phyloP scores from a whole-genome alignment of 169 alveolate species.

The Cryptosporidium canis region DNA sequence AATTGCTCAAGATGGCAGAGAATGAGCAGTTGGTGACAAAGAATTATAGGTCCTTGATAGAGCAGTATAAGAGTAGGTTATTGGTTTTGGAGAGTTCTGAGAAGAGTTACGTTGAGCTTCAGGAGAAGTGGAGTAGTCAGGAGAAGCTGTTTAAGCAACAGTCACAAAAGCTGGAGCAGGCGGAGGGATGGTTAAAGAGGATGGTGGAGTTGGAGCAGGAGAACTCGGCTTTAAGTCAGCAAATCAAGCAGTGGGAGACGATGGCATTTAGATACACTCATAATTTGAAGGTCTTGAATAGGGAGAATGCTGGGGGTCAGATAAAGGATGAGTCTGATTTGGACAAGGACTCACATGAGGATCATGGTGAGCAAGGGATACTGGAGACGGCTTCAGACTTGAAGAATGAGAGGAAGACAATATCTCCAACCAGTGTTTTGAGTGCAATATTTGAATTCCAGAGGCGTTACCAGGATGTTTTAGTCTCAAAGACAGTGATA shows the following conservation, averaged over 20 bases:
- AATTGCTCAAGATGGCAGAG: conserved; percentile 69
- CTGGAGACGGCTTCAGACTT: not conserved
- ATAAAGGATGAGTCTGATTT: conserved; percentile 4
- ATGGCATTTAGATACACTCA: conserved; percentile 67
- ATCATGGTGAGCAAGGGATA: not conserved
- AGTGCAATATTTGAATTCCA: conserved; percentile 72
- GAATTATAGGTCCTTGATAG: conserved; percentile 60
- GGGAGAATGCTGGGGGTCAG: not conserved
- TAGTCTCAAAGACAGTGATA: conserved; percentile 63
- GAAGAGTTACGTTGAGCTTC: conserved; percentile 34
- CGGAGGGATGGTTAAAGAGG: conserved; percentile 61
- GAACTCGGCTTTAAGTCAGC: conserved; percentile 30
- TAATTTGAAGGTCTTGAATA: conserved; percentile 34
- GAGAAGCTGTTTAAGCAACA: conserved; percentile 46
- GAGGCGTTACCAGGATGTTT: conserved; percentile 61
- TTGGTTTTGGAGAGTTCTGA: conserved; percentile 28
- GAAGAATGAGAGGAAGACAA: not conserved
- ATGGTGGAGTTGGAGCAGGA: conserved; percentile 61
- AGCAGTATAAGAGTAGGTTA: conserved; percentile 60
- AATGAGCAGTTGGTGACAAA: conserved; percentile 60
- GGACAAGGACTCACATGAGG: not conserved
- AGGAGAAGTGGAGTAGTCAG: conserved; percentile 50
- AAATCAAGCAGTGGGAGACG: conserved; percentile 67
- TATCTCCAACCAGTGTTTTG: conserved; percentile 62
- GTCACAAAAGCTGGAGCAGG: conserved; percentile 18